Evolutionary conservation across 768 basidiomycete genomes (phyloP).

Genomic region (Rickenella mellea): DNA sequence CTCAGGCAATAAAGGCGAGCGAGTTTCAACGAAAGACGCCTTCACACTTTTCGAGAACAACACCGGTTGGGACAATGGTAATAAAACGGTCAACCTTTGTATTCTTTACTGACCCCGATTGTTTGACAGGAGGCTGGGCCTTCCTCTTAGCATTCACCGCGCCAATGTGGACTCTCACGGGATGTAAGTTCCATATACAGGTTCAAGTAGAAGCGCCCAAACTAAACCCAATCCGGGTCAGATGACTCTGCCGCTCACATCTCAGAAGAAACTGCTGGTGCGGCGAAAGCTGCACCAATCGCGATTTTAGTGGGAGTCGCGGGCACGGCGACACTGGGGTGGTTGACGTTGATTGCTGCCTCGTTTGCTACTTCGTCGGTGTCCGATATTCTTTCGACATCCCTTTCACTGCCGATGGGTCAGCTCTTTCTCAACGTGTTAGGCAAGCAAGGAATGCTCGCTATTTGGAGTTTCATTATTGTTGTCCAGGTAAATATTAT

Average conservation of each 20-base stretch:
- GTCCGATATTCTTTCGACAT: constrained; percentile 33
- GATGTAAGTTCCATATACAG: constrained; percentile 36
- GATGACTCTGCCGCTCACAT: constrained; percentile 74
- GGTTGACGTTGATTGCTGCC: constrained; percentile 55
- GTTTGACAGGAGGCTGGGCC: constrained; percentile 56
- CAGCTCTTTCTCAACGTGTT: constrained; percentile 58
- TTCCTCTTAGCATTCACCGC: constrained; percentile 65
- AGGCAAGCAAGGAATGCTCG: constrained; percentile 63
- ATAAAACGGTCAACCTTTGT: constrained; percentile 10
- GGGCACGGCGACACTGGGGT: constrained; percentile 51
- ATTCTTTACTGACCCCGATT: constrained; percentile 1
- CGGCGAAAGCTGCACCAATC: constrained; percentile 53
- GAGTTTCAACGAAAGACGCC: constrained; percentile 57
- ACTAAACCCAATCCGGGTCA: constrained; percentile 16
- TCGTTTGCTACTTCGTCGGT: constrained; percentile 57
- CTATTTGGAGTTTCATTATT: constrained; percentile 63
- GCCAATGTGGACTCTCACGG: constrained; percentile 75
- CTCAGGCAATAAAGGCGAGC: constrained; percentile 40
- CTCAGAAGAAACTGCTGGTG: constrained; percentile 61
- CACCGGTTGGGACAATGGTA: constrained; percentile 57
- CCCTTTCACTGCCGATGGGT: constrained; percentile 60
- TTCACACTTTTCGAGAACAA: constrained; percentile 66
- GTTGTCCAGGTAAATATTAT: constrained; percentile 38
- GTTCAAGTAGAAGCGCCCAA: not conserved
- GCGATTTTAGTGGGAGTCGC: constrained; percentile 60